Evolutionary conservation across 768 basidiomycete genomes (phyloP).

Genomic region (Trichaptum fuscoviolaceum): DNA sequence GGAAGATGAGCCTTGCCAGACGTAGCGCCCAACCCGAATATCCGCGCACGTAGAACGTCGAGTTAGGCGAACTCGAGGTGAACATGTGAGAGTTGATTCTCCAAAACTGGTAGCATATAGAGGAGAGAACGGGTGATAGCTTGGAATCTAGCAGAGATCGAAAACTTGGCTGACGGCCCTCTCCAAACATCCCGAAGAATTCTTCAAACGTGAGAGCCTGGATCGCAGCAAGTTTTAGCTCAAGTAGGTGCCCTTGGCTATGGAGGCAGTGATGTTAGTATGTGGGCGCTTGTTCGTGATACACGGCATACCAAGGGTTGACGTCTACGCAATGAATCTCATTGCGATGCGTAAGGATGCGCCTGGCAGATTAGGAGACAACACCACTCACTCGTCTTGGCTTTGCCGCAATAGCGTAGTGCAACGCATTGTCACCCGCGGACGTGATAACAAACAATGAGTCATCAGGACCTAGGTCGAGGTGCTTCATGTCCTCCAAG

Average conservation of each 20-base stretch:
- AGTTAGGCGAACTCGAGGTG: slow-evolving; percentile 36
- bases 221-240: slow-evolving; percentile 70
- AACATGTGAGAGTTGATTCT: slow-evolving; percentile 44
- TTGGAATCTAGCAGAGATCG: slow-evolving; percentile 52
- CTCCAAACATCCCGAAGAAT: slow-evolving; percentile 64
- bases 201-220: slow-evolving; percentile 52
- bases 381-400: slow-evolving; percentile 41
- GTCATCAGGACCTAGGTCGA: slow-evolving; percentile 55
- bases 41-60: slow-evolving; percentile 63
- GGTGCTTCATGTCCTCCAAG: slow-evolving; percentile 60
- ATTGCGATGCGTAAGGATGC: slow-evolving; percentile 6
- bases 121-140: slow-evolving; percentile 64
- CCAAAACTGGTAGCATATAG: slow-evolving; percentile 76
- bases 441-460: slow-evolving; percentile 70
- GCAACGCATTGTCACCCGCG: slow-evolving; percentile 76
- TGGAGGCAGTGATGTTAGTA: slow-evolving; percentile 5
- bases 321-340: slow-evolving; percentile 69
- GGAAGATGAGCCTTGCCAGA: slow-evolving; percentile 52
- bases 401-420: slow-evolving; percentile 65
- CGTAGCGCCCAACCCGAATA: slow-evolving; percentile 67
- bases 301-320: slow-evolving; percentile 46
- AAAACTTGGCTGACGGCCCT: slow-evolving; percentile 56
- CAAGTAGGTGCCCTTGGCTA: slow-evolving; percentile 69
- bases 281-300: background rate
- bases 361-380: background rate